Conservation (phyloP, 371 early-diverging fungal genomes). For the Syncephalastrum sp. region DNA sequence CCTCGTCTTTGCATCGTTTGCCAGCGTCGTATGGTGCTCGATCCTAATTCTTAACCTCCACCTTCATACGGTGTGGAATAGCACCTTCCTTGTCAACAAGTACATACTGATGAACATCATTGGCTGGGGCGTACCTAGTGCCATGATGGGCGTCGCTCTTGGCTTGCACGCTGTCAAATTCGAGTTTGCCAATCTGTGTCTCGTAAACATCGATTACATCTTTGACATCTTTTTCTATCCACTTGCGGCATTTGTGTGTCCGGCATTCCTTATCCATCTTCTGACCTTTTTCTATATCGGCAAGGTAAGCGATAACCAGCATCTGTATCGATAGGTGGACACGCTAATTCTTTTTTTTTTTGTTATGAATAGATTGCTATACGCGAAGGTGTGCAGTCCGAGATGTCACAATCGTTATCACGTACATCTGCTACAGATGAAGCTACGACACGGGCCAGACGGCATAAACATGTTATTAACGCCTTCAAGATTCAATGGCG, state of each 20-base stretch:
- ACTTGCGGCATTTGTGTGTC: conserved; percentile 58
- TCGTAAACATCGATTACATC: conserved; percentile 49
- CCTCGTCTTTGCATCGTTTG: conserved; percentile 56
- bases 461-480: conserved; percentile 53
- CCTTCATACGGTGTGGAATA: conserved; percentile 68
- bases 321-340: too few relatives aligned
- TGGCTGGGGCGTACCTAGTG: conserved; percentile 62
- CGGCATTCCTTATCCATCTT: conserved; percentile 57
- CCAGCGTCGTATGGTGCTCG: conserved; percentile 61
- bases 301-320: conserved; percentile 16
- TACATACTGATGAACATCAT: conserved; percentile 50
- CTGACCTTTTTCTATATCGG: conserved; percentile 65
- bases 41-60: conserved; percentile 65
- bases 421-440: conserved; percentile 19
- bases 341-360: not conserved
- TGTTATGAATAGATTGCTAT: conserved; percentile 28
- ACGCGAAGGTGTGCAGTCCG: conserved; percentile 46
- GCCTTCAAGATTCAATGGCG: conserved; percentile 68
- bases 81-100: conserved; percentile 53
- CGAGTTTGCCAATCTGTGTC: conserved; percentile 60
- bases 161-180: conserved; percentile 53
- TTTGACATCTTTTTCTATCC: conserved; percentile 61
- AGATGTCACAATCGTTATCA: conserved; percentile 43
- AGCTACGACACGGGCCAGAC: conserved; percentile 24
- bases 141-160: conserved; percentile 49